These are phyloP conservation scores for Flueggea neowawraea DNA, from an alignment of 441 rosid species.

Conservation along the genomic window DNA sequence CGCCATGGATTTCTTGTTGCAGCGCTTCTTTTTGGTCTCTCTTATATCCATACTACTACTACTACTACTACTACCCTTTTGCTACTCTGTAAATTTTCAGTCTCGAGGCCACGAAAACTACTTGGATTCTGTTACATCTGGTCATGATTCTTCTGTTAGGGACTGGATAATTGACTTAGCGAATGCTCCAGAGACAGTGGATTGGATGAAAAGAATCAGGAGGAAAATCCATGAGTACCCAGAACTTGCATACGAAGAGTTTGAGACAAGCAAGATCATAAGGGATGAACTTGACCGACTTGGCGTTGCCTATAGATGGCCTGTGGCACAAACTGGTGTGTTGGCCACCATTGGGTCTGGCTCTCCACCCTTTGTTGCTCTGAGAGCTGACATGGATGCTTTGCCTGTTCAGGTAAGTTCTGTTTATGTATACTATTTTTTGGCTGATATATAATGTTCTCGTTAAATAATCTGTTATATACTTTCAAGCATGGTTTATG, in stretches of 20 bases:
- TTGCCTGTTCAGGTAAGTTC: slow-evolving; percentile 56
- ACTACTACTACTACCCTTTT: too few species aligned
- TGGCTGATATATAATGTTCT: not conserved
- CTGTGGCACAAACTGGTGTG: slow-evolving; percentile 50
- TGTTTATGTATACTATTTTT: not conserved
- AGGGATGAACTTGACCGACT: slow-evolving; percentile 47
- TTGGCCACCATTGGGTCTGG: slow-evolving; percentile 57
- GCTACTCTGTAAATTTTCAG: too few species aligned
- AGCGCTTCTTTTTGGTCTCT: too few species aligned
- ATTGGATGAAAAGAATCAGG: slow-evolving; percentile 44
- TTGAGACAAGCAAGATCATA: slow-evolving; percentile 45
- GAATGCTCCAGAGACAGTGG: too few species aligned
- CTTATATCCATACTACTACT: too few species aligned
- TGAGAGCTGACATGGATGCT: slow-evolving; percentile 78
- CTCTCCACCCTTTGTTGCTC: slow-evolving; percentile 50
- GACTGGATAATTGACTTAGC: too few species aligned
- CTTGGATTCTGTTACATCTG: too few species aligned
- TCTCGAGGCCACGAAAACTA: too few species aligned
- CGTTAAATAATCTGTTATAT: too few species aligned
- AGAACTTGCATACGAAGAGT: slow-evolving; percentile 54
- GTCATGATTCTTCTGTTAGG: too few species aligned
- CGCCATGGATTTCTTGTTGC: too few species aligned
- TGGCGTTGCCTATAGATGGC: slow-evolving; percentile 50
- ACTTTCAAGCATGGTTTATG: too few species aligned
- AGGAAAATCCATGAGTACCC: slow-evolving; percentile 58